A percentile compares a stretch with the other conserved stretches of the same genome.
phyloP scores from a whole-genome alignment of 1,139 yeast genomes.

The Blastobotrys buckinghamii region DNA sequence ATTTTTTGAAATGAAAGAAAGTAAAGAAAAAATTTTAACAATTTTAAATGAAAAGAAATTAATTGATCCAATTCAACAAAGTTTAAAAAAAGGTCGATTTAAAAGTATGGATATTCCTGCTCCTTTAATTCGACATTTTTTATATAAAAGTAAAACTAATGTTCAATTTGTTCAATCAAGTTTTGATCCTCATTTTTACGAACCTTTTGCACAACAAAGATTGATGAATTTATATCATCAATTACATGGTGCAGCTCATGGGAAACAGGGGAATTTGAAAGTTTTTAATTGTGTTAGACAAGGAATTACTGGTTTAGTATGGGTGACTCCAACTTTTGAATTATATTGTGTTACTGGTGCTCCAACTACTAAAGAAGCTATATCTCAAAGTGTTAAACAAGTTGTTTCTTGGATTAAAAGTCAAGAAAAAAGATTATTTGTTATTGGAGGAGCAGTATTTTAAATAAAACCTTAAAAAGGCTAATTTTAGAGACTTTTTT shows the following conservation, averaged over 20 bases:
- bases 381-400: constrained; percentile 47
- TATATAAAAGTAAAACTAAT: constrained; percentile 62
- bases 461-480: constrained; percentile 13
- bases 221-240: constrained; percentile 41
- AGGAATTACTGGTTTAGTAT: constrained; percentile 44
- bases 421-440: constrained; percentile 53
- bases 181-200: constrained; percentile 30
- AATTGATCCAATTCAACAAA: constrained; percentile 33
- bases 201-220: constrained; percentile 29
- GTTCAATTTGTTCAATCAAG: constrained; percentile 53
- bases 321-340: constrained; percentile 54
- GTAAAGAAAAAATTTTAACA: constrained; percentile 48
- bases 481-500: too few relatives aligned
- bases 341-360: constrained; percentile 50
- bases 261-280: constrained; percentile 27
- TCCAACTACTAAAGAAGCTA: constrained; percentile 39
- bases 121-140: constrained; percentile 67
- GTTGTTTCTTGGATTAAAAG: constrained; percentile 53
- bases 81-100: constrained; percentile 39
- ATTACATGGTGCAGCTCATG: constrained; percentile 36
- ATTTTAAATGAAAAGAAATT: constrained; percentile 36
- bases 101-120: constrained; percentile 50
- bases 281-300: constrained; percentile 31
- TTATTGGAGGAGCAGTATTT: constrained; percentile 54
- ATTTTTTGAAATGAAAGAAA: constrained; percentile 65